Evolutionary conservation across 2,329 filamentous ascomycete species (phyloP).

Genomic region (Xylaria arbuscula): DNA sequence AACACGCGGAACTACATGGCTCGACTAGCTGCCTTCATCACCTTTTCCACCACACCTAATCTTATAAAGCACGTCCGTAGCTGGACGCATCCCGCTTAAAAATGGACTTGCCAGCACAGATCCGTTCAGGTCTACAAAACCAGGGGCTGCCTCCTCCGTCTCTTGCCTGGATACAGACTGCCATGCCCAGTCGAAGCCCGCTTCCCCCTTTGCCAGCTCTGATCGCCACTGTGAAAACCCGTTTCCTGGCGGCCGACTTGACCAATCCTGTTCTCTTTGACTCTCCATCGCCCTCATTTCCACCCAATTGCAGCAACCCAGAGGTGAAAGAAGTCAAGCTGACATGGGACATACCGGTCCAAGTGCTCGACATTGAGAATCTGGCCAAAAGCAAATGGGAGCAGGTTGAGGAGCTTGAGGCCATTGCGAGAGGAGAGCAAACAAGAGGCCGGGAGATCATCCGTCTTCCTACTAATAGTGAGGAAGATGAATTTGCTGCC

Average conservation of each 20-base stretch:
- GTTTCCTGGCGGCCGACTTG: slow-evolving; percentile 82
- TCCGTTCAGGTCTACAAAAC: slow-evolving; percentile 61
- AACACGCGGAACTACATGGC: too few relatives aligned
- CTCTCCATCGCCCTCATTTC: slow-evolving; percentile 57
- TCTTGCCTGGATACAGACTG: slow-evolving; percentile 69
- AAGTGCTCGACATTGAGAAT: slow-evolving; percentile 89
- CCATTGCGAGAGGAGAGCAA: slow-evolving; percentile 76
- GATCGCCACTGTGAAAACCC: slow-evolving; percentile 82
- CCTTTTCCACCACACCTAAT: neutral
- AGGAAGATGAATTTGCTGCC: slow-evolving; percentile 60
- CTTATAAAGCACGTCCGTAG: neutral
- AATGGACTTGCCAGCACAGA: slow-evolving; percentile 59
- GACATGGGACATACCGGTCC: slow-evolving; percentile 73
- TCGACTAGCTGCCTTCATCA: too few relatives aligned
- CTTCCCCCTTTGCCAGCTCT: slow-evolving; percentile 75
- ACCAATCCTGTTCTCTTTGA: slow-evolving; percentile 67
- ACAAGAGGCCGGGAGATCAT: slow-evolving; percentile 85
- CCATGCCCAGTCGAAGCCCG: slow-evolving; percentile 67
- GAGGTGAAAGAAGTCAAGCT: slow-evolving; percentile 67
- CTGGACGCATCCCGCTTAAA: slow-evolving; percentile 9
- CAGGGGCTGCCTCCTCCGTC: slow-evolving; percentile 66
- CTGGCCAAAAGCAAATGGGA: slow-evolving; percentile 83
- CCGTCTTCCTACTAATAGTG: slow-evolving; percentile 63
- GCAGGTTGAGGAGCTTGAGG: slow-evolving; percentile 85
- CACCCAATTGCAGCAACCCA: slow-evolving; percentile 65